Conservation (phyloP, 2,329 filamentous ascomycete species). For the Fusarium longipes region DNA sequence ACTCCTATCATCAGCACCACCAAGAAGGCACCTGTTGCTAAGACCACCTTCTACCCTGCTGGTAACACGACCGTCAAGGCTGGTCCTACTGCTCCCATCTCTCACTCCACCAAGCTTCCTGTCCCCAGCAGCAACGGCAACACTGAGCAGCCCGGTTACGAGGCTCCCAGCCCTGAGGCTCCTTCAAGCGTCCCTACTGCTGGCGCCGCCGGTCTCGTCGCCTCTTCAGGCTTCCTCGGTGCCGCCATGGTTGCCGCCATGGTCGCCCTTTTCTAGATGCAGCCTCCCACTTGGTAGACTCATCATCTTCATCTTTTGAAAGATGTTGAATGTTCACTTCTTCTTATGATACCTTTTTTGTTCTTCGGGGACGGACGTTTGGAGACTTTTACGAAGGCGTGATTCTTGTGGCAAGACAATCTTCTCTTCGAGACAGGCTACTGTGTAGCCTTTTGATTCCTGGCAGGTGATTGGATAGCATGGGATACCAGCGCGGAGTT, state of each 20-base stretch:
- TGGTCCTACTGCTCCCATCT: slow-evolving; percentile 42
- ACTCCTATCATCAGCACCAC: slow-evolving; percentile 43
- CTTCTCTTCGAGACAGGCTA: slow-evolving; percentile 35
- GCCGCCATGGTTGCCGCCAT: slow-evolving; percentile 55
- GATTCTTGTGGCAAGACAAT: slow-evolving; percentile 29
- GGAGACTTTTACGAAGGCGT: slow-evolving; percentile 37
- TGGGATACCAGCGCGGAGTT: slow-evolving; percentile 44
- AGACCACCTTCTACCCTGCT: slow-evolving; percentile 44
- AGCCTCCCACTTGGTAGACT: slow-evolving; percentile 4
- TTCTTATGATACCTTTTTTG: slow-evolving; percentile 40
- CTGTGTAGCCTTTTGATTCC: slow-evolving; percentile 39
- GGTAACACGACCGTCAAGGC: slow-evolving; percentile 43
- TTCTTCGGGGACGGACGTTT: slow-evolving; percentile 49
- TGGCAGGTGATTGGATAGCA: slow-evolving; percentile 44
- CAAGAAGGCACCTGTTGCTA: slow-evolving; percentile 36
- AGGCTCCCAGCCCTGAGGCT: slow-evolving; percentile 11
- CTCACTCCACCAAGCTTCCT: slow-evolving; percentile 34
- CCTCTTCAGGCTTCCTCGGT: slow-evolving; percentile 56
- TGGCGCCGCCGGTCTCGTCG: slow-evolving; percentile 52
- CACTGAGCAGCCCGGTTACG: slow-evolving; percentile 16
- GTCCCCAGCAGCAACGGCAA: slow-evolving; percentile 36
- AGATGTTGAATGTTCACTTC: slow-evolving; percentile 19
- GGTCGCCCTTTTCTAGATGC: slow-evolving; percentile 52
- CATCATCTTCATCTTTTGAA: neutral
- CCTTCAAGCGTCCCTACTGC: slow-evolving; percentile 42